phyloP scores from a whole-genome alignment of 805 yeast species.

The Jamesozyma jinghongensis region DNA sequence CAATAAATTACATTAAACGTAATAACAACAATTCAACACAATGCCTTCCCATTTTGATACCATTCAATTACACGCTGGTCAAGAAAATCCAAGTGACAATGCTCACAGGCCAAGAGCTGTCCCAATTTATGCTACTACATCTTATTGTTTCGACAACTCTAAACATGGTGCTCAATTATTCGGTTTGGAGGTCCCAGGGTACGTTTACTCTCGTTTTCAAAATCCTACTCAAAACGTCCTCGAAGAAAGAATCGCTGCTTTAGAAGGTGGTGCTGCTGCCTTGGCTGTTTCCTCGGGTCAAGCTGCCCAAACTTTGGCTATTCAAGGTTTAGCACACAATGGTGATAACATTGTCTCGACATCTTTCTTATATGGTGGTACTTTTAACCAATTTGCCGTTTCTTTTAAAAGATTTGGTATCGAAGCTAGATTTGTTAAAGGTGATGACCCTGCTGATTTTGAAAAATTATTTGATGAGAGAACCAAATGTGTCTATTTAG shows the following conservation, averaged over 20 bases:
- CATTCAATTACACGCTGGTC: conserved; percentile 92
- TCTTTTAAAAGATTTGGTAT: conserved; percentile 85
- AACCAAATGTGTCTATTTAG: conserved; percentile 85
- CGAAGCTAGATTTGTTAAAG: conserved; percentile 74
- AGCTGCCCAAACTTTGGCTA: conserved; percentile 85
- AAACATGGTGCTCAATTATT: conserved; percentile 89
- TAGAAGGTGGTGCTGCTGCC: conserved; percentile 89
- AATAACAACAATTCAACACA: conserved; percentile 5
- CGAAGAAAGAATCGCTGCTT: conserved; percentile 84
- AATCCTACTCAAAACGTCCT: conserved; percentile 91
- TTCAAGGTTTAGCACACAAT: conserved; percentile 70
- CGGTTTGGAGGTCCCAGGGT: conserved; percentile 76
- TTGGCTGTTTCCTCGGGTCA: conserved; percentile 91
- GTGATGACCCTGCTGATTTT: conserved; percentile 66
- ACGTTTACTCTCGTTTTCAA: conserved; percentile 79
- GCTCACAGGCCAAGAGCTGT: conserved; percentile 75
- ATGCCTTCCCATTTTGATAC: conserved; percentile 75
- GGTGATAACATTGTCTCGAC: conserved; percentile 91
- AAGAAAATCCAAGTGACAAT: conserved; percentile 51
- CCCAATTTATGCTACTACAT: conserved; percentile 87
- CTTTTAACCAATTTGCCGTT: conserved; percentile 90
- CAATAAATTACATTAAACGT: too few species aligned
- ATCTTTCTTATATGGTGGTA: conserved; percentile 87
- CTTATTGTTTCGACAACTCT: conserved; percentile 80
- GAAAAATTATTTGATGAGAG: conserved; percentile 66